Evolutionary conservation across 2,329 filamentous ascomycete genomes (phyloP).

Genomic region (Juglanconis oblonga): DNA sequence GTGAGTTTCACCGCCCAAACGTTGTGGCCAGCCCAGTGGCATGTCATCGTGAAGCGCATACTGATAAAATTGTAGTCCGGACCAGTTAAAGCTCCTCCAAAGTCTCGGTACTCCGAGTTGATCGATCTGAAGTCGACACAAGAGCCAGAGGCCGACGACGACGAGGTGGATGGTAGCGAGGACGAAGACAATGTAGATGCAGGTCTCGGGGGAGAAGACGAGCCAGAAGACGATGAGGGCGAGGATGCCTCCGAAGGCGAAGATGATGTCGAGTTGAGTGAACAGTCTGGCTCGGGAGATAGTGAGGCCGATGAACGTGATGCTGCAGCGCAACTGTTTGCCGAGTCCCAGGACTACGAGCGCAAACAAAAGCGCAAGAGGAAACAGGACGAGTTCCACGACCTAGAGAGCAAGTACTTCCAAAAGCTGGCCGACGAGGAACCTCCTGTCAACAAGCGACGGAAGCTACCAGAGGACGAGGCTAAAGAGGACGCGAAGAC

Average conservation of each 20-base stretch:
- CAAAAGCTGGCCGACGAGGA: constrained; percentile 60
- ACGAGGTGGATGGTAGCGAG: constrained; percentile 19
- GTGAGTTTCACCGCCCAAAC: constrained; percentile 45
- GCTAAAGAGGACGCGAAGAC: constrained; percentile 46
- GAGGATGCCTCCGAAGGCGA: constrained; percentile 38
- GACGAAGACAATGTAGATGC: constrained; percentile 27
- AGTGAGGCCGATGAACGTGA: constrained; percentile 29
- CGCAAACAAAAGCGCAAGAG: constrained; percentile 62
- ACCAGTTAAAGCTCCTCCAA: constrained; percentile 45
- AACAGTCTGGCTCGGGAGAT: constrained; percentile 24
- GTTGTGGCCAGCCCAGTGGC: background rate
- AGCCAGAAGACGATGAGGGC: constrained; percentile 40
- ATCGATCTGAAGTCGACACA: constrained; percentile 28
- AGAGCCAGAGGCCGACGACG: constrained; percentile 21
- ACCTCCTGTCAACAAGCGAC: constrained; percentile 50
- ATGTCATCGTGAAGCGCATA: background rate
- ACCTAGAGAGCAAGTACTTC: constrained; percentile 70
- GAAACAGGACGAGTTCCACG: constrained; percentile 61
- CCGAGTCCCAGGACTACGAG: constrained; percentile 37
- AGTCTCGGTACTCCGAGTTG: constrained; percentile 42
- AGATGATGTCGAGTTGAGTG: constrained; percentile 34
- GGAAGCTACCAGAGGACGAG: constrained; percentile 36
- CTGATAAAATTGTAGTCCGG: constrained; percentile 39
- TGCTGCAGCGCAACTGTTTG: constrained; percentile 30
- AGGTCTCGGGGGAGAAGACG: constrained; percentile 27